Evolutionary conservation across 2,329 filamentous ascomycete species (phyloP), one percentile per base, ranked within the genome.

Genomic region (Penicillium sp.): DNA sequence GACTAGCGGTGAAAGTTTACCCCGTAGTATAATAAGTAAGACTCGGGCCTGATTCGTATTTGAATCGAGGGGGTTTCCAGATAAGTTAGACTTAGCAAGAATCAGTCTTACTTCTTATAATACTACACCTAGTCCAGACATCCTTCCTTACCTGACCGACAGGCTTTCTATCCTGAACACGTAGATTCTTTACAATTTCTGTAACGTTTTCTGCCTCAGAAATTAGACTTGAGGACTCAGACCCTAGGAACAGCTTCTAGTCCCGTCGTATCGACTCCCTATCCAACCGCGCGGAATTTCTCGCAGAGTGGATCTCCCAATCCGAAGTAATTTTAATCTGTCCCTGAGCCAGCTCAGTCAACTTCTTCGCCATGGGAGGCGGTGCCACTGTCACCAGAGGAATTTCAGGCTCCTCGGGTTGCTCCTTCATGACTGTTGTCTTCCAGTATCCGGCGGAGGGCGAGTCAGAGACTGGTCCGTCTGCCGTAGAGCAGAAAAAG

Each of bases 301-400:
- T 50, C 18, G 61, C 45, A 13, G 61, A 63, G 57, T 62, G 61
- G 45, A 63, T 61, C 26, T 63, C 61, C 61, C 61, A 63, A 33
- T 63, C 53, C 2, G 59, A 63, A 13, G 59, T 63, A 33, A 63
- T 59, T 16, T 57, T 56, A 33, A 63, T 63, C 42, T 56, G 52
- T 4, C 58, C 61, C 4, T 53, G 51, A 43, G 53, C 53, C 47
- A 56, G 53, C 49, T 58, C 53, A 26, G 53, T 47, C 18, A 57
- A 46, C 24, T 50, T 59, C 41, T 58, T 63, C 4, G 43, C 45
- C 42, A 51, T 46, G n/a, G 49, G 39, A 39, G 57, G 52, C 34
- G 51, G 53, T 4, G 52, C 18, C 12, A 54, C 42, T 10, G 47
- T 56, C 2, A 63, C 57, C 15, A 61, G 45, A 21, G 46, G 60